phyloP scores from a whole-genome alignment of 73 alveolate genomes.

The Paramecium tetraurelia region DNA sequence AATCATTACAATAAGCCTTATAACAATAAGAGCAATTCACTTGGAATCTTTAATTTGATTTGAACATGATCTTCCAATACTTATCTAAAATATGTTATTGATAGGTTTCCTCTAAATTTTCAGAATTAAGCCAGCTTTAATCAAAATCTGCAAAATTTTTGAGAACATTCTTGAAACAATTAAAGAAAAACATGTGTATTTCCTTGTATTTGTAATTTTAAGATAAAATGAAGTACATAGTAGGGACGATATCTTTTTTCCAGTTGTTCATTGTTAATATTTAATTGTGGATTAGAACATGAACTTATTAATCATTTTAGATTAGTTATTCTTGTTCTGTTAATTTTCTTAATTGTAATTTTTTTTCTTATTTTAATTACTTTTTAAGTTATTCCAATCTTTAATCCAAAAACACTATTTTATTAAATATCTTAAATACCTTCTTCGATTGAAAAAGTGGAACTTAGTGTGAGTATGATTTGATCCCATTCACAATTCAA shows the following conservation, averaged over 20 bases:
- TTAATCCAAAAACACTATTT: slow-evolving; percentile 21
- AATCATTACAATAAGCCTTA: slow-evolving; percentile 17
- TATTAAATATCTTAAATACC: neutral
- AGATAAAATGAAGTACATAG: neutral
- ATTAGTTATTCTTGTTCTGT: neutral
- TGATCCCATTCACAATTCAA: slow-evolving; percentile 19
- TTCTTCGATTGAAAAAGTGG: neutral
- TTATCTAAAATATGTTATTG: neutral
- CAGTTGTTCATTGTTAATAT: neutral
- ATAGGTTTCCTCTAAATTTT: neutral
- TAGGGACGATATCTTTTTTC: neutral
- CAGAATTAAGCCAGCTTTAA: neutral
- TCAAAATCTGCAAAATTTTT: slow-evolving; percentile 10
- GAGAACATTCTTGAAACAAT: neutral
- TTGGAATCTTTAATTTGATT: slow-evolving; percentile 16
- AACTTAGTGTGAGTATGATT: neutral
- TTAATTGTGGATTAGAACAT: neutral
- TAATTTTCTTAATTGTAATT: neutral
- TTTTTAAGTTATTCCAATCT: neutral
- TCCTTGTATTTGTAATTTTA: neutral
- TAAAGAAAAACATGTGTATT: neutral
- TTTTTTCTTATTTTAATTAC: neutral
- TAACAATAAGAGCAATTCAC: slow-evolving; percentile 42
- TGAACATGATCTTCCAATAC: neutral
- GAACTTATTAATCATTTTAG: neutral